A percentile compares a stretch with the other conserved stretches of the same genome.
These are phyloP conservation scores for Microcos paniculata DNA, from an alignment of 345 rosid genomes.

Conservation along the genomic window DNA sequence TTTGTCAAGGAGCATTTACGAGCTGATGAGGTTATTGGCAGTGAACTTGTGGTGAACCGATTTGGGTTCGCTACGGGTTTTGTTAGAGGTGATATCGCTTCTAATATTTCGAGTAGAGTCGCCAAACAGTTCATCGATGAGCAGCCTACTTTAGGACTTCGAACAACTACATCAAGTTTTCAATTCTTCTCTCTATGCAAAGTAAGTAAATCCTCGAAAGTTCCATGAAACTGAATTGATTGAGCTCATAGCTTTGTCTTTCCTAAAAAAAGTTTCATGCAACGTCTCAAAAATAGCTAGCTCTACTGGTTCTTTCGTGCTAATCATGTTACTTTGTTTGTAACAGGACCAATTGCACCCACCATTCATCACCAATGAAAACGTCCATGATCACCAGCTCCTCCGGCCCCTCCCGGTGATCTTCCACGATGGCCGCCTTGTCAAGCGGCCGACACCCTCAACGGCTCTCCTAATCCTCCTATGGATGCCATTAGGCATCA, in stretches of 20 bases:
- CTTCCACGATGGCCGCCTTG: conserved; percentile 91
- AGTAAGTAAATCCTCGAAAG: conserved; percentile 45
- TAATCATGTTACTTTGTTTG: conserved; percentile 3
- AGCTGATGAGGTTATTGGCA: conserved; percentile 76
- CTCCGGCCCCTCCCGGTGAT: conserved; percentile 73
- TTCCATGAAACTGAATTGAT: neutral
- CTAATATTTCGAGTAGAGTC: conserved; percentile 32
- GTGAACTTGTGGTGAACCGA: conserved; percentile 57
- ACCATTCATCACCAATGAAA: conserved; percentile 34
- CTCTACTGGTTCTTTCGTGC: neutral
- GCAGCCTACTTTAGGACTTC: conserved; percentile 55
- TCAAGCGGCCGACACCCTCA: conserved; percentile 72
- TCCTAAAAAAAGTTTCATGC: neutral
- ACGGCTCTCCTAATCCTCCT: conserved; percentile 67
- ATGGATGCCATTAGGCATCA: conserved; percentile 85
- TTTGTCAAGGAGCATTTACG: conserved; percentile 74
- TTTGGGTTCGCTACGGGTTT: conserved; percentile 76
- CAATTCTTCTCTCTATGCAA: conserved; percentile 60
- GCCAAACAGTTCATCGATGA: conserved; percentile 47
- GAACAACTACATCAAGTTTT: conserved; percentile 30
- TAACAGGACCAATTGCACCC: conserved; percentile 60
- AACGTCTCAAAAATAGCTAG: neutral
- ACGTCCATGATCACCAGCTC: conserved; percentile 23
- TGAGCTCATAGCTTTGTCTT: neutral
- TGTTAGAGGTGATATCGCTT: conserved; percentile 22